Base-by-base conservation (phyloP, 2,329 filamentous ascomycete genomes). In the Alternaria metachromatica region DNA sequence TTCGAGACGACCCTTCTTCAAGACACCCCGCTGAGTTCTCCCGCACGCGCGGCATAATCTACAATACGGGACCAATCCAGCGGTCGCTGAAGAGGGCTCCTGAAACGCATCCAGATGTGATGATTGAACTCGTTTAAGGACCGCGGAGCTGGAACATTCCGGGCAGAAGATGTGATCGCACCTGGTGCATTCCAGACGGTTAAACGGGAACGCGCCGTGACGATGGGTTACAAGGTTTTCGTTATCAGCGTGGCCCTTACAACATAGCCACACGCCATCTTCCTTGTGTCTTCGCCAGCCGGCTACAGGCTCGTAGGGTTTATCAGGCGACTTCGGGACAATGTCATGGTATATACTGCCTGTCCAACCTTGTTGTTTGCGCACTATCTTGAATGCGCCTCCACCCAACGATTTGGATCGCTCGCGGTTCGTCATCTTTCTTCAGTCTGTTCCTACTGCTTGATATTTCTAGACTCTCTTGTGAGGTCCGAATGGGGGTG, bases 211-310 rank as follows among this genome's bases (percentile, higher is more conserved):
- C 12, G 20, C 11, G 37, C 53, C 53, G 2, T 28, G 10, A 23
- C 43, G 43, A n/a, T 55, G 53, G 23, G 55, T 59, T 1, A 70
- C 23, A 20, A 61, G 62, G 66, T 70, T 70, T 18, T 66, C 62
- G 33, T 64, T 58, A 5, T 37, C 60, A 37, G 63, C 66, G 20
- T 62, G 45, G 12, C 15, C 25, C 12, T 33, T 33, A 33, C 63
- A 68, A 54, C 66, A 70, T 11, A 62, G 41, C 68, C 66, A 70
- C 2, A 70, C 18, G 1, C 66, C 68, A 26, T 70, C 63, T 5
- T 66, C 58, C 37, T 41, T 18, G 18, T 7, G 28, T 33, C n/a
- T n/a, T 0, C 5, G 10, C 26, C 26, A 50, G 26, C n/a, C 12
- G 4, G 37, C 37, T 41, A 41, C 37, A 41, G 37, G 37, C 37